A percentile compares a stretch with the other conserved stretches of the same genome.
Evolutionary conservation across 192 early-diverging fungal genomes (phyloP).

Genomic region (Rhizophagus prolifer): DNA sequence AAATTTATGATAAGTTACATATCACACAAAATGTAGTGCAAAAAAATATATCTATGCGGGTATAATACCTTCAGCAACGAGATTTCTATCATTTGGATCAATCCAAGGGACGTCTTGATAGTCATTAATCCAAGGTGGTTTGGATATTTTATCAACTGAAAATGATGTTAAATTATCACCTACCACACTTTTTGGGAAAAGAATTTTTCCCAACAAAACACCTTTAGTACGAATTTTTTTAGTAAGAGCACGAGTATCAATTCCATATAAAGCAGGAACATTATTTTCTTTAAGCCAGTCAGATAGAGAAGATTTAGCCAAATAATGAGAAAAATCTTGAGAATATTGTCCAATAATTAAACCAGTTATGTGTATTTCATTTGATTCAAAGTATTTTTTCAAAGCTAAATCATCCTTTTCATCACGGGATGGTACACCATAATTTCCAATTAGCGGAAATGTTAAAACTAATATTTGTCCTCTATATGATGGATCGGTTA

Average conservation of each 20-base stretch:
- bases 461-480: constrained; percentile 98
- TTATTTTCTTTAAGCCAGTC: constrained; percentile 91
- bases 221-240: constrained; percentile 95
- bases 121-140: constrained; percentile 55
- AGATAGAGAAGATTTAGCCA: constrained; percentile 81
- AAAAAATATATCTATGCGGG: not conserved
- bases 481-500: constrained; percentile 97
- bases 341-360: constrained; percentile 91
- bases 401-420: constrained; percentile 75
- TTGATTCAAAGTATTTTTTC: constrained; percentile 94
- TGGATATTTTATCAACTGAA: not conserved
- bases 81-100: constrained; percentile 90
- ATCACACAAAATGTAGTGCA: not conserved
- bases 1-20: not conserved
- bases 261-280: constrained; percentile 89
- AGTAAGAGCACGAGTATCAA: constrained; percentile 96
- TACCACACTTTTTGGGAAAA: constrained; percentile 72
- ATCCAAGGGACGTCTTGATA: constrained; percentile 86
- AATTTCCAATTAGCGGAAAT: constrained; percentile 97
- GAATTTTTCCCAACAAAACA: constrained; percentile 86
- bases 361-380: constrained; percentile 90
- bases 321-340: constrained; percentile 89
- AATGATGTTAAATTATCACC: constrained; percentile 42
- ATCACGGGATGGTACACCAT: constrained; percentile 91
- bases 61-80: constrained; percentile 75